Conservation (phyloP, 306 rosid species). For the Rosa chinensis region DNA sequence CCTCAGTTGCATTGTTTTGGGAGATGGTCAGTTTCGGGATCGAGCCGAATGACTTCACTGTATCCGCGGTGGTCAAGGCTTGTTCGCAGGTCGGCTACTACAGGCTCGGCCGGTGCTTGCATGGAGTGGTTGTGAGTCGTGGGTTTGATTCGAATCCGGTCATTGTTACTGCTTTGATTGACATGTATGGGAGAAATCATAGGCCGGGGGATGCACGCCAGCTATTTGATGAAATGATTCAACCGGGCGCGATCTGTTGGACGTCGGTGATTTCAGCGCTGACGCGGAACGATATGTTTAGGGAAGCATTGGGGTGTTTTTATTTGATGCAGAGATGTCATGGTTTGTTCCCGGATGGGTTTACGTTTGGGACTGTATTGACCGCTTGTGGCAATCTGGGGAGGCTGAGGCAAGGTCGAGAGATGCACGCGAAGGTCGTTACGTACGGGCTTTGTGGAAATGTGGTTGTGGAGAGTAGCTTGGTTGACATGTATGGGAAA, state of each 20-base stretch:
- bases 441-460: slow-evolving; percentile 53
- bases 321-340: slow-evolving; percentile 43
- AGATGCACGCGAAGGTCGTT: slow-evolving; percentile 68
- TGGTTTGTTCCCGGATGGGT: slow-evolving; percentile 62
- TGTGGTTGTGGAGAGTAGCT: slow-evolving; percentile 84
- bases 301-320: slow-evolving; percentile 57
- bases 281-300: slow-evolving; percentile 62
- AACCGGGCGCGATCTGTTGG: slow-evolving; percentile 67
- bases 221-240: slow-evolving; percentile 66
- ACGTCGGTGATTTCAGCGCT: slow-evolving; percentile 63
- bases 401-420: slow-evolving; percentile 64
- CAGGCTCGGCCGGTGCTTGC: slow-evolving; percentile 53
- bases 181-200: slow-evolving; percentile 70
- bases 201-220: slow-evolving; percentile 42
- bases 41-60: slow-evolving; percentile 68
- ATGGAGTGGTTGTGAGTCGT: slow-evolving; percentile 44
- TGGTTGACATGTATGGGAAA: slow-evolving; percentile 94
- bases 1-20: slow-evolving; percentile 43
- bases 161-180: slow-evolving; percentile 52
- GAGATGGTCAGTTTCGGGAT: slow-evolving; percentile 49
- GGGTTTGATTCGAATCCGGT: slow-evolving; percentile 60
- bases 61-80: slow-evolving; percentile 72
- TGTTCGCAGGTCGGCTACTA: slow-evolving; percentile 49
- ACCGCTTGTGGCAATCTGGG: slow-evolving; percentile 71
- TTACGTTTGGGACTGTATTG: slow-evolving; percentile 67